These are phyloP conservation scores for Claviceps sp. DNA, from an alignment of 2,329 filamentous ascomycete species.

Conservation along the genomic window DNA sequence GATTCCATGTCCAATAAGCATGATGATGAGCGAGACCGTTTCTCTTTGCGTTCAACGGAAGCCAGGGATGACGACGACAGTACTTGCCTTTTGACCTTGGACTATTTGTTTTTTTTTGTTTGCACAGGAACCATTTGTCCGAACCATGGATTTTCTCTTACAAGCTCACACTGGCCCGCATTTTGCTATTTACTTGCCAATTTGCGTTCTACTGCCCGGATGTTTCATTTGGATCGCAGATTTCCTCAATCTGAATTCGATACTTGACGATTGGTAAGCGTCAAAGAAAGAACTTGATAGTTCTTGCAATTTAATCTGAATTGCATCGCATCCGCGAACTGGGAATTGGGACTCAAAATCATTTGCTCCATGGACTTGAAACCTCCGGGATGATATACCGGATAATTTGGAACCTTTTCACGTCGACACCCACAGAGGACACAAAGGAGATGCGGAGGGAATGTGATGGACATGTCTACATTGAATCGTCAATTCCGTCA, in stretches of 20 bases:
- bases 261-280: constrained; percentile 7
- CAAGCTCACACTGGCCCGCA: not conserved
- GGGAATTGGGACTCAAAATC: not conserved
- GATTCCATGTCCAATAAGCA: not conserved
- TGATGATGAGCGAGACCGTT: constrained; percentile 5
- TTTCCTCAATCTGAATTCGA: not conserved
- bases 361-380: not conserved
- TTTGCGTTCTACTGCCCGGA: not conserved
- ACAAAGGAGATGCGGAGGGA: no score
- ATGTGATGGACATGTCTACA: not conserved
- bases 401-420: not conserved
- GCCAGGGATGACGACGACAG: not conserved
- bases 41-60: not conserved
- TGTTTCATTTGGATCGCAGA: not conserved
- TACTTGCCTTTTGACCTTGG: not conserved
- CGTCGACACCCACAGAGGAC: not conserved
- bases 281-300: constrained; percentile 3
- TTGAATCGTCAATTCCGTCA: not conserved
- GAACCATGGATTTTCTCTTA: not conserved
- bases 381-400: not conserved
- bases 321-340: constrained; percentile 13
- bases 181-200: not conserved
- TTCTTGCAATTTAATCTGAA: constrained; percentile 13
- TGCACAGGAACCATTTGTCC: not conserved
- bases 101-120: not conserved